Conservation (phyloP, 495 filamentous ascomycete genomes). For the Apiosordaria backusii region DNA sequence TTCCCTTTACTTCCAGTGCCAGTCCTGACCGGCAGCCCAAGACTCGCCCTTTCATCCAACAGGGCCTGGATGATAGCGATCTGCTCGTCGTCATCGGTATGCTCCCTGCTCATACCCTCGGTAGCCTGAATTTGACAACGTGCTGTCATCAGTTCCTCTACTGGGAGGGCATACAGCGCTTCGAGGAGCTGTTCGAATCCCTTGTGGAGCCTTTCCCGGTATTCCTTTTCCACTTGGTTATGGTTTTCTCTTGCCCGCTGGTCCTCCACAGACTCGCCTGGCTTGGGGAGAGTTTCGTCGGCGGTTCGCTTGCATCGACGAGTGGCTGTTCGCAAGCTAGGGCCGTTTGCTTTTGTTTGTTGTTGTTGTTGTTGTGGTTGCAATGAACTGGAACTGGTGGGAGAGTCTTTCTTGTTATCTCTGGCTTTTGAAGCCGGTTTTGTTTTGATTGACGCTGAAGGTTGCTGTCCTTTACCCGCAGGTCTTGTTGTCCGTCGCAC, state of each 20-base stretch:
- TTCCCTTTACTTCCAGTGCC: not conserved
- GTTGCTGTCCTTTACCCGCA: not conserved
- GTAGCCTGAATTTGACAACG: not conserved
- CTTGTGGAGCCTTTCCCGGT: slow-evolving; percentile 19
- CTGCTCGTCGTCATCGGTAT: not conserved
- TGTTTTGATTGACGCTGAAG: not conserved
- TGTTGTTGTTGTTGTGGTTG: not conserved
- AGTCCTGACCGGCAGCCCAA: not conserved
- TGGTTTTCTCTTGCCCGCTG: slow-evolving; percentile 16
- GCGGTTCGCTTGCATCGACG: slow-evolving; percentile 13
- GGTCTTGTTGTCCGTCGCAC: not conserved
- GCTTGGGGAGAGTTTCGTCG: slow-evolving; percentile 1
- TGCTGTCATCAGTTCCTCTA: not conserved
- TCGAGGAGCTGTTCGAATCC: slow-evolving; percentile 18
- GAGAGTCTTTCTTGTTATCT: not conserved
- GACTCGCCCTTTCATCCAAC: not conserved
- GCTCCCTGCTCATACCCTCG: not conserved
- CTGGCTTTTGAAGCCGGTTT: not conserved
- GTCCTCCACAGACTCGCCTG: slow-evolving; percentile 18
- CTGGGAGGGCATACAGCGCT: slow-evolving; percentile 7
- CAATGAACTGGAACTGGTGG: not conserved
- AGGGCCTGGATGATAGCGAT: not conserved
- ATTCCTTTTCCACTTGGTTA: slow-evolving; percentile 20
- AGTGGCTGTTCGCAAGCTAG: slow-evolving; percentile 15
- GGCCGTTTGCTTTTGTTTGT: not conserved